Evolutionary conservation across 2,329 filamentous ascomycete species (phyloP), one percentile per base, ranked within the genome.

Genomic region (Beauveria rudraprayagi): DNA sequence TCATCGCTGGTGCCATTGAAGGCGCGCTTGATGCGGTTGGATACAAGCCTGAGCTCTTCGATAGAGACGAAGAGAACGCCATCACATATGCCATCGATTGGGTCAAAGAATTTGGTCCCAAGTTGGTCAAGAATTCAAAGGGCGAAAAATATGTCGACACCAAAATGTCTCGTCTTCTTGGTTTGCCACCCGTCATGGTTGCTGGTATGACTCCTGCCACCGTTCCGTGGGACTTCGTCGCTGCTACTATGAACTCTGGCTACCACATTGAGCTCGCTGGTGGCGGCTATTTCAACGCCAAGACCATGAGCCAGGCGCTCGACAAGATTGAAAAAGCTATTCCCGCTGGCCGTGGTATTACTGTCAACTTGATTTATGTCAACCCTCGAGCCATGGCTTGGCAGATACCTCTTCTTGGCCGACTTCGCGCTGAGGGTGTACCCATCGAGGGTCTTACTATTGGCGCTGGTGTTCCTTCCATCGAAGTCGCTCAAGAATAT

Each of bases 21-120:
- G 93, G 93, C 56, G 92, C 92, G 22, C 89, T 95, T 63, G 81
- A 83, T 37, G 94, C 97, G 75, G 89, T 99, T 64, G 94, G 94
- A 60, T 99, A 97, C 81, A 99, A 99, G 82, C 89, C 93, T 2
- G 94, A 99, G 77, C 82, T 99, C 56, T 99, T 99, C 69, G 93
- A 99, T 72, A 89, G 94, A 61, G 94, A 99, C 72, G 91, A 92
- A 70, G 91, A 97, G 71, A 86, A 97, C 70, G 92, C 94, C 5
- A 89, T 99, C 70, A 94, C 92, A 74, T 97, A 92, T 72, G 93
- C 94, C 54, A 88, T 92, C 34, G 91, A 99, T 75, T 99, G 95
- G 95, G 92, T 99, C 62, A 95, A 95, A 76, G 92, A 97, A 73
- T 92, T 94, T 71, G 92, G 93, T 10, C 94, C 95, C n/a, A 89